These are phyloP conservation scores for Candida tammaniensis DNA, from an alignment of 805 yeast species.

Conservation along the genomic window DNA sequence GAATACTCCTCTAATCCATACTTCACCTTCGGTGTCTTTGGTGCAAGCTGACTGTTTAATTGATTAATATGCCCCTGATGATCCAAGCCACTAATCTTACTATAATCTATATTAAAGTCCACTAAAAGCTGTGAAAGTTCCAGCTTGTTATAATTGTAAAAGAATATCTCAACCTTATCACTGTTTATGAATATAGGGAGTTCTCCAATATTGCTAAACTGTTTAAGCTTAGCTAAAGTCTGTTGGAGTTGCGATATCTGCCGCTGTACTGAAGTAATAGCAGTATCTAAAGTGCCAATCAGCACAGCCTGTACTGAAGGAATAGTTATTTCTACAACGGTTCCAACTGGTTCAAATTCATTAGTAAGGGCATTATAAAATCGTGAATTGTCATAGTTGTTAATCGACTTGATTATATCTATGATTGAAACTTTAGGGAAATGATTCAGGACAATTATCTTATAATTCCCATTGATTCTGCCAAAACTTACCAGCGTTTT, in stretches of 20 bases:
- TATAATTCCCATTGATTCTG: conserved; percentile 5
- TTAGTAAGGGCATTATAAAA: conserved; percentile 9
- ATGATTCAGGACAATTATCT: background rate
- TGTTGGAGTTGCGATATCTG: background rate
- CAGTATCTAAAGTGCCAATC: background rate
- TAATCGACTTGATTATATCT: conserved; percentile 3
- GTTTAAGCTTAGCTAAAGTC: background rate
- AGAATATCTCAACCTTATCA: conserved; percentile 2
- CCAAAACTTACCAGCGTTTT: conserved; percentile 3
- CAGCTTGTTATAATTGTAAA: conserved; percentile 6
- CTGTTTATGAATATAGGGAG: conserved; percentile 1
- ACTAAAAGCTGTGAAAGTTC: conserved; percentile 8
- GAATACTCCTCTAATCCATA: conserved; percentile 7
- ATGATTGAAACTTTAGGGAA: conserved; percentile 4
- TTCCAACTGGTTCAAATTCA: conserved; percentile 10
- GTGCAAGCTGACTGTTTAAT: background rate
- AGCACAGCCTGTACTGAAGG: background rate
- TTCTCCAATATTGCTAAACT: conserved; percentile 5
- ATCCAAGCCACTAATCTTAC: conserved; percentile 3
- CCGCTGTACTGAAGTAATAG: conserved; percentile 1
- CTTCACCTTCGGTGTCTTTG: background rate
- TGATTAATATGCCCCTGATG: background rate
- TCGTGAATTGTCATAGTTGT: conserved; percentile 6
- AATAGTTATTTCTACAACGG: conserved; percentile 6
- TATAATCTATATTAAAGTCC: conserved; percentile 8